A percentile compares a stretch with the other conserved stretches of the same genome.
Conservation (phyloP, 2,329 filamentous ascomycete genomes). For the Aulographum hederae region DNA sequence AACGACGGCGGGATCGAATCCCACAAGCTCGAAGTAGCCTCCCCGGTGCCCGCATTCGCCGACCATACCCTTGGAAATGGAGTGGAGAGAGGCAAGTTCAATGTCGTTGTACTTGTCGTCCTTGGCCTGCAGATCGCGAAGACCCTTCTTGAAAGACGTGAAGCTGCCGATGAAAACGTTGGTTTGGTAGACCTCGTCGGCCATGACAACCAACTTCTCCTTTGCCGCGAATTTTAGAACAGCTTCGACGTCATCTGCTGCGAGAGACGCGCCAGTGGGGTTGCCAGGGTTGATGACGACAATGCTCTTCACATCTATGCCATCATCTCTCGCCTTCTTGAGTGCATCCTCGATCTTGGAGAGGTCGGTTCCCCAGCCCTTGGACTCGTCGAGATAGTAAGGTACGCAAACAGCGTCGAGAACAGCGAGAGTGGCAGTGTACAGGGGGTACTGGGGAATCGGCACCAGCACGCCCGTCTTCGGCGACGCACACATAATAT, state of each 20-base stretch:
- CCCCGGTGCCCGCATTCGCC: conserved; percentile 96
- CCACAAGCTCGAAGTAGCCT: conserved; percentile 91
- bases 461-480: conserved; percentile 77
- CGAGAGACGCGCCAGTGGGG: conserved; percentile 77
- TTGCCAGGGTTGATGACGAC: conserved; percentile 98
- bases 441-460: conserved; percentile 95
- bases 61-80: conserved; percentile 94
- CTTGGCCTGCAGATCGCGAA: conserved; percentile 66
- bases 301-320: conserved; percentile 77
- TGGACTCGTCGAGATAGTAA: conserved; percentile 79
- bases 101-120: conserved; percentile 73
- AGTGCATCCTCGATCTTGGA: conserved; percentile 57
- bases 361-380: conserved; percentile 76
- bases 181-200: conserved; percentile 98
- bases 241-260: conserved; percentile 57
- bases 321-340: conserved; percentile 54
- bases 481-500: conserved; percentile 65
- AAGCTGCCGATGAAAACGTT: conserved; percentile 94
- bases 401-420: conserved; percentile 77
- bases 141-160: conserved; percentile 81
- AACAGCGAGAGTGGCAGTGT: conserved; percentile 79
- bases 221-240: conserved; percentile 78
- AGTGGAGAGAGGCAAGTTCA: conserved; percentile 84
- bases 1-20: conserved; percentile 70
- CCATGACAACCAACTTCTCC: conserved; percentile 75